These are phyloP conservation scores for Penium margaritaceum DNA, from an alignment of 139 green algal genomes.

Conservation along the genomic window DNA sequence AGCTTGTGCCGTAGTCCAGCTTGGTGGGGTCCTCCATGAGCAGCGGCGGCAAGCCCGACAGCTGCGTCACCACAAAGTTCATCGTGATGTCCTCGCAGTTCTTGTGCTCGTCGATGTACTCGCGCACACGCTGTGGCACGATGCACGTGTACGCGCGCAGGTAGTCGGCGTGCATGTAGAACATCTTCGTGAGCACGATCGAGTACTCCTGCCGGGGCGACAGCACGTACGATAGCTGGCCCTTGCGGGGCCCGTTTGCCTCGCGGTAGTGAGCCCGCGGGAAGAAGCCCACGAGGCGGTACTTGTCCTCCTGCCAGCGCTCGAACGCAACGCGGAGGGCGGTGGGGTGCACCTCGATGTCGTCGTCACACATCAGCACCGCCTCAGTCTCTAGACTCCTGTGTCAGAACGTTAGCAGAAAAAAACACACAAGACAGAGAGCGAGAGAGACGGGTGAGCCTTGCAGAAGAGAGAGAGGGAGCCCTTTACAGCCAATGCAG, in stretches of 20 bases:
- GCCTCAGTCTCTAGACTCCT: conserved; percentile 6
- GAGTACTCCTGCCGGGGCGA: conserved; percentile 21
- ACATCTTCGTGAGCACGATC: conserved; percentile 31
- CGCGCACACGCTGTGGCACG: conserved; percentile 16
- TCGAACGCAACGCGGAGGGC: not conserved
- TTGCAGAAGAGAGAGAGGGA: not conserved
- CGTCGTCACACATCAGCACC: conserved; percentile 11
- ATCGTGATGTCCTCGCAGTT: conserved; percentile 38
- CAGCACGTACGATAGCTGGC: conserved; percentile 7
- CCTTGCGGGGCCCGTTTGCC: not conserved
- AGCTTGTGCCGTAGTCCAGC: not conserved
- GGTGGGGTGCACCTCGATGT: not conserved
- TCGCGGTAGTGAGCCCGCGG: conserved; percentile 27
- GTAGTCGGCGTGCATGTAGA: conserved; percentile 29
- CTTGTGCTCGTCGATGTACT: conserved; percentile 10
- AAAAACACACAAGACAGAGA: not conserved
- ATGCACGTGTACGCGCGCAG: conserved; percentile 32
- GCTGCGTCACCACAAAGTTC: conserved; percentile 38
- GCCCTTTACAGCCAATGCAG: too few species aligned
- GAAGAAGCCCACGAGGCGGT: conserved; percentile 37
- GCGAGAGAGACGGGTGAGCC: not conserved
- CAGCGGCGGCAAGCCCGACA: conserved; percentile 22
- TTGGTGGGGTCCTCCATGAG: conserved; percentile 29
- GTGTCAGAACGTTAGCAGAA: not conserved
- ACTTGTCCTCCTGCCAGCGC: conserved; percentile 15